Evolutionary conservation across 352 stramenopile genomes (phyloP).

Genomic region (Phytophthora capsici): DNA sequence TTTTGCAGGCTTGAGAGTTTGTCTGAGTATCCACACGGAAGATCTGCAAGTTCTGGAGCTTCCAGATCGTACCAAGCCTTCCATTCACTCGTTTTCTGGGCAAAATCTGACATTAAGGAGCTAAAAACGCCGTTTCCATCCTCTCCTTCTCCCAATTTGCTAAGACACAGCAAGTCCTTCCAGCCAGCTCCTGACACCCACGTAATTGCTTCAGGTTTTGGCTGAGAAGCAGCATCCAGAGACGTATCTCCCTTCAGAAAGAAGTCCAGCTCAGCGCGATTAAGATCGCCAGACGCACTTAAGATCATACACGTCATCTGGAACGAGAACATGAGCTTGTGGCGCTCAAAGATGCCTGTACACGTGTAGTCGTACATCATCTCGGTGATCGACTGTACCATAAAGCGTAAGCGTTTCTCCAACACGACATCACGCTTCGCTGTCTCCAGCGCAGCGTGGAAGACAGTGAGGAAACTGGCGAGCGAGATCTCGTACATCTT

Average conservation of each 20-base stretch:
- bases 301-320: conserved; percentile 97
- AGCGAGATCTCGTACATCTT: conserved; percentile 97
- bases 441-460: conserved; percentile 90
- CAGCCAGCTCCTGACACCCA: conserved; percentile 92
- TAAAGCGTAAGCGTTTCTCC: conserved; percentile 86
- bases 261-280: conserved; percentile 92
- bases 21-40: conserved; percentile 85
- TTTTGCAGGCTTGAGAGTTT: conserved; percentile 89
- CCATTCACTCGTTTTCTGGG: conserved; percentile 71
- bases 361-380: conserved; percentile 98
- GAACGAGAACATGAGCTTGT: conserved; percentile 98
- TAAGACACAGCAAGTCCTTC: conserved; percentile 93
- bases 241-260: conserved; percentile 97
- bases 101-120: conserved; percentile 59
- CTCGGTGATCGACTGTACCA: conserved; percentile 91
- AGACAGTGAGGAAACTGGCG: conserved; percentile 92
- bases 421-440: conserved; percentile 93
- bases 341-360: conserved; percentile 96
- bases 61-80: conserved; percentile 95
- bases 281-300: conserved; percentile 80
- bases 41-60: conserved; percentile 78
- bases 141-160: conserved; percentile 47
- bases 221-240: conserved; percentile 76
- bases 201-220: conserved; percentile 69
- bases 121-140: conserved; percentile 44